Percentiles rank a stretch among this genome's conserved stretches.
phyloP scores from a whole-genome alignment of 352 stramenopile species.

The Pythium sp. region DNA sequence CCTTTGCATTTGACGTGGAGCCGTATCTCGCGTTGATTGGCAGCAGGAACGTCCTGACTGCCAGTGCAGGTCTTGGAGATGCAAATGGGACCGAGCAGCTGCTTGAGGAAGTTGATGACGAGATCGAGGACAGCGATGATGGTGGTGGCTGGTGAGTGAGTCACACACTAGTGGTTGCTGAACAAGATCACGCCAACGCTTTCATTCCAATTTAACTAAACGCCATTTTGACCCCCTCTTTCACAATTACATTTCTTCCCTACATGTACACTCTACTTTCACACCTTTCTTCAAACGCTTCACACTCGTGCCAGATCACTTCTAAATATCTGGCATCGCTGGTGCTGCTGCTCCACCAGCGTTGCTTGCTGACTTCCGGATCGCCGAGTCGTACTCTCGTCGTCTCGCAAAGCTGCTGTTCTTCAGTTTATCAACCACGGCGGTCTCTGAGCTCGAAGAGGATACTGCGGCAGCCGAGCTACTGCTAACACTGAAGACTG shows the following conservation, averaged over 20 bases:
- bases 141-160: constrained; percentile 10
- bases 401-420: constrained; percentile 69
- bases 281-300: background rate
- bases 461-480: constrained; percentile 3
- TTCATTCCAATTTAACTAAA: background rate
- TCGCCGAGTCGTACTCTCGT: constrained; percentile 68
- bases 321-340: constrained; percentile 11
- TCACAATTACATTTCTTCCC: background rate
- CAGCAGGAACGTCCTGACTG: background rate
- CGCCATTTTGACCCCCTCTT: background rate
- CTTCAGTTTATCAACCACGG: constrained; percentile 47
- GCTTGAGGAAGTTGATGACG: constrained; percentile 45
- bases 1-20: constrained; percentile 66
- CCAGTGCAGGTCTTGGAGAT: background rate
- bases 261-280: constrained; percentile 1
- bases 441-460: background rate
- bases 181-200: constrained; percentile 7
- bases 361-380: constrained; percentile 31
- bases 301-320: background rate
- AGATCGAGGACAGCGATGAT: constrained; percentile 66
- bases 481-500: background rate
- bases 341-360: background rate
- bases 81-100: background rate
- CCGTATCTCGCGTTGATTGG: constrained; percentile 59
- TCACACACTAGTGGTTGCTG: constrained; percentile 27